Conservation (phyloP, 169 alveolate species). For the Fabrea salina region DNA sequence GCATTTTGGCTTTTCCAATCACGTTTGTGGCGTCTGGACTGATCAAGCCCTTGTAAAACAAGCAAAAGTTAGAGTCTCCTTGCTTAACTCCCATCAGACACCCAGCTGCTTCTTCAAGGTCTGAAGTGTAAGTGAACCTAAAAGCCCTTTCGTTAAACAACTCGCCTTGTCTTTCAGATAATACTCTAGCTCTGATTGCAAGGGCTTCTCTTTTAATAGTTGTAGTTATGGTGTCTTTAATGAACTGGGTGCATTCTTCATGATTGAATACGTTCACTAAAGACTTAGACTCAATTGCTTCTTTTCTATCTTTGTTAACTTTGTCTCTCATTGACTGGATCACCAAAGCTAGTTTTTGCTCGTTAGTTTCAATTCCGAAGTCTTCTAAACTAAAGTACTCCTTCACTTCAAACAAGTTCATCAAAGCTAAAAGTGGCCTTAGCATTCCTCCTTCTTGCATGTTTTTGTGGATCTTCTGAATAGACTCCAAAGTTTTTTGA, state of each 20-base stretch:
- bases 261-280: neutral
- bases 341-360: conserved; percentile 21
- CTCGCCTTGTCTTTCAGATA: neutral
- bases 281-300: neutral
- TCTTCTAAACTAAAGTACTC: neutral
- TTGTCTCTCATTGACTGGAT: conserved; percentile 14
- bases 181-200: neutral
- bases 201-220: neutral
- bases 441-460: neutral
- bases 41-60: neutral
- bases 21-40: neutral
- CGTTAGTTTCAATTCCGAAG: neutral
- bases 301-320: neutral
- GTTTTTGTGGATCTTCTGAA: neutral
- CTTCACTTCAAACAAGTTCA: neutral
- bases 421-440: neutral
- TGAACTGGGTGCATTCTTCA: neutral
- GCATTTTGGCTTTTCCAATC: conserved; percentile 4
- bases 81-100: conserved; percentile 11
- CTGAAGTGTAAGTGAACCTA: neutral
- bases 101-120: conserved; percentile 30
- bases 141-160: neutral
- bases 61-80: neutral
- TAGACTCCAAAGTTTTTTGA: neutral
- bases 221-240: neutral